Percentiles rank a stretch among this genome's conserved stretches.
Conservation (phyloP, 495 filamentous ascomycete species). For the Trichoderma virens region DNA sequence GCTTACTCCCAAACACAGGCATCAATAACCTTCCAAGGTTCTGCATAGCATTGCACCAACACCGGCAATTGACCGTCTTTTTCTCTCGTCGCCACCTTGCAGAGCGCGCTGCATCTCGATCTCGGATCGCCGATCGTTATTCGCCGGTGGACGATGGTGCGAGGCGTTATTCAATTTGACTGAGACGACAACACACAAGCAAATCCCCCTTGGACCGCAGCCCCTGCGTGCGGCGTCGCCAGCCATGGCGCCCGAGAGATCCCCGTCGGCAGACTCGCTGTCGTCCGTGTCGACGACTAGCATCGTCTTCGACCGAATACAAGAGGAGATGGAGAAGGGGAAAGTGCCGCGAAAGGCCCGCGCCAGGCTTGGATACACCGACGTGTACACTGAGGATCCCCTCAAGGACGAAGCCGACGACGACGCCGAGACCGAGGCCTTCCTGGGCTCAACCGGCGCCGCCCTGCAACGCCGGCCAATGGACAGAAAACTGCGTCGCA, state of each 20-base stretch:
- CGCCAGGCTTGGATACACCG: constrained; percentile 23
- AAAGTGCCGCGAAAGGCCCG: not conserved
- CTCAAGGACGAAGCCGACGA: constrained; percentile 31
- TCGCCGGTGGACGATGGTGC: not conserved
- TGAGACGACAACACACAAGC: not conserved
- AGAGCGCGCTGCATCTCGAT: not conserved
- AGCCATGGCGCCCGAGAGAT: constrained; percentile 11
- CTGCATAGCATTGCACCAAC: no score
- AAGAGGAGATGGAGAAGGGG: constrained; percentile 35
- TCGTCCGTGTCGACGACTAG: constrained; percentile 71
- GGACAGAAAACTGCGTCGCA: constrained; percentile 54
- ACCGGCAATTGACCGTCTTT: not conserved
- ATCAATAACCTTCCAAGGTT: no score
- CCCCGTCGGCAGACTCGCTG: constrained; percentile 48
- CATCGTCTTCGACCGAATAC: constrained; percentile 66
- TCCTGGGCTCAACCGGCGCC: constrained; percentile 26
- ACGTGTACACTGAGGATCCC: constrained; percentile 42
- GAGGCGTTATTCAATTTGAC: not conserved
- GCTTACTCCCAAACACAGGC: no score
- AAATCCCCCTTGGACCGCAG: not conserved
- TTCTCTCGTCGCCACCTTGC: not conserved
- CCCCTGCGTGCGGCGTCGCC: not conserved
- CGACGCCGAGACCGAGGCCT: constrained; percentile 37
- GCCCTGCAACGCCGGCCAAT: constrained; percentile 31
- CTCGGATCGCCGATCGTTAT: not conserved